Evolutionary conservation across 1,284 basidiomycete genomes (phyloP), one percentile per base, ranked within the genome.

Genomic region (Microbotryum silenes-acaulis): DNA sequence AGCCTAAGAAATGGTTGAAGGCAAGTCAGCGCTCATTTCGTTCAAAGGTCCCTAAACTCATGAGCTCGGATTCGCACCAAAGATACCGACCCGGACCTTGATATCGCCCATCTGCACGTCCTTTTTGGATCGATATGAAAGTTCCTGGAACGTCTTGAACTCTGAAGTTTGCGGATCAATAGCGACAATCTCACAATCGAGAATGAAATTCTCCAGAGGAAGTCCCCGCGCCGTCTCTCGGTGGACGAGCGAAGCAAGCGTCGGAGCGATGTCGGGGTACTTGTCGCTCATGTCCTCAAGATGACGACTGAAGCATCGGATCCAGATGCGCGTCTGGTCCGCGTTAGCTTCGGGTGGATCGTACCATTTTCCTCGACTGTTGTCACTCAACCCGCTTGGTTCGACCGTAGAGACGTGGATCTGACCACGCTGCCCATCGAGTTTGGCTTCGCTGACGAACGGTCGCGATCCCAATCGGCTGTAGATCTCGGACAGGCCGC

Each of bases 401-500:
- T 45, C 55, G 29, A 54, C 37, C 16, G 52, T 42, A 44, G 53
- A 62, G 4, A 83, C 84, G 75, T 91, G 89, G 45, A 92, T 85
- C 77, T 93, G 90, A 16, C 87, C 88, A 50, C 90, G 80, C 73
- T 93, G 90, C 2, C 89, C 89, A 69, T 92, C 90, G 68, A 90
- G 87, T 75, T 91, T 92, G 72, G 80, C 79, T 75, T 93, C 91
- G 47, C 87, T 85, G 16, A 82, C 79, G 74, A 91, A 93, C 3
- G 86, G 81, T 45, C 83, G 76, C 51, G 79, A 77, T 21, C 71
- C 69, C 21, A 92, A 78, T 37, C 85, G 81, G 48, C 83, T 81
- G 70, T 89, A 91, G 48, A 93, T 84, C 70, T 91, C 89, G 57
- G 85, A 82, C 51, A 97, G 77, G 45, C 89, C 91, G 46, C 91